A percentile compares a stretch with the other conserved stretches of the same genome.
Conservation (phyloP, 176 grass and related monocot genomes). For the Oryza brachyantha region DNA sequence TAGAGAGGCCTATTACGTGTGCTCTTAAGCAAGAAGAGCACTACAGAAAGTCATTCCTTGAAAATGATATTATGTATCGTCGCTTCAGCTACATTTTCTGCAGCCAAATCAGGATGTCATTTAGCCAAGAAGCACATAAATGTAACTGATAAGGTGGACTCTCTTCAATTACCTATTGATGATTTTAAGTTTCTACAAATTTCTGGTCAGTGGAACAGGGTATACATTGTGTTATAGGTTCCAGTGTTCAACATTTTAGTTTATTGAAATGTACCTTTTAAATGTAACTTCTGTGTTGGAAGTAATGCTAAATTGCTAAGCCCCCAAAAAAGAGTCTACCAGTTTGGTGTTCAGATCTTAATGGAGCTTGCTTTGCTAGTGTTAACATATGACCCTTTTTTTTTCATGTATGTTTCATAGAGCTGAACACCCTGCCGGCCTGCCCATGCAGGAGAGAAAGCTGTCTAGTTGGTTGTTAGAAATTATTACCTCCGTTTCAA, state of each 20-base stretch:
- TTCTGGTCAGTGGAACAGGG: not conserved
- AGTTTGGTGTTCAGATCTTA: not conserved
- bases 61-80: constrained; percentile 20
- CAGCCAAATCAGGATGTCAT: constrained; percentile 6
- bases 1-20: not conserved
- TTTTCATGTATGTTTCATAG: not conserved
- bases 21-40: constrained; percentile 12
- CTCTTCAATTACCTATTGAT: not conserved
- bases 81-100: not conserved
- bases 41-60: constrained; percentile 28
- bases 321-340: not conserved
- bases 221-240: not conserved
- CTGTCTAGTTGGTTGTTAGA: too few relatives aligned
- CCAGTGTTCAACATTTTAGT: not conserved
- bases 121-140: not conserved
- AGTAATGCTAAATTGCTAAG: not conserved
- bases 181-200: not conserved
- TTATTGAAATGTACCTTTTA: not conserved
- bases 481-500: too few relatives aligned
- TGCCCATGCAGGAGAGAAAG: too few relatives aligned
- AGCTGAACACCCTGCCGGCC: too few relatives aligned
- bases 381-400: not conserved
- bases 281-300: not conserved
- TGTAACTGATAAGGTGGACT: constrained; percentile 3
- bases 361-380: not conserved